Evolutionary conservation across 768 basidiomycete species (phyloP).

Genomic region (Gloeostereum incarnatum): DNA sequence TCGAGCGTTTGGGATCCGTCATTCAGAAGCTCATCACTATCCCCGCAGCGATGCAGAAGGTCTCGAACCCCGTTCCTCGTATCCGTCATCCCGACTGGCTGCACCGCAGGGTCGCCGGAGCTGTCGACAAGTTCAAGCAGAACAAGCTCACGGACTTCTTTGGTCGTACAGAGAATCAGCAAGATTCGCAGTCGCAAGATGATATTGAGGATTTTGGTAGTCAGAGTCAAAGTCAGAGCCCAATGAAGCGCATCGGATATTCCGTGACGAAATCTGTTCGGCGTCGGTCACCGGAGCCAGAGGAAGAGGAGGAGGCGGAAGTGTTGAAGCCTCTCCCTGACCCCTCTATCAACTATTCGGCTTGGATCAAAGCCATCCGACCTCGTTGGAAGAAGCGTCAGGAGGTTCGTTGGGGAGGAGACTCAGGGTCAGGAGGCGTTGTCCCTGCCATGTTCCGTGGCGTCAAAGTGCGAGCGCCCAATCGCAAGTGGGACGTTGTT

Average conservation of each 20-base stretch:
- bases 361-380: slow-evolving; percentile 71
- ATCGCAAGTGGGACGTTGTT: slow-evolving; percentile 83
- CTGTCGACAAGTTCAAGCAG: slow-evolving; percentile 95
- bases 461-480: slow-evolving; percentile 39
- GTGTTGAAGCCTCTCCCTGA: slow-evolving; percentile 43
- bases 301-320: slow-evolving; percentile 25
- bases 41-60: slow-evolving; percentile 96
- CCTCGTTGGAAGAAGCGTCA: slow-evolving; percentile 65
- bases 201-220: slow-evolving; percentile 62
- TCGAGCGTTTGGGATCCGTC: slow-evolving; percentile 93
- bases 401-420: slow-evolving; percentile 33
- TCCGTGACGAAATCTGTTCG: slow-evolving; percentile 41
- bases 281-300: slow-evolving; percentile 31
- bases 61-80: slow-evolving; percentile 92
- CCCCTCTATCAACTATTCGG: slow-evolving; percentile 54
- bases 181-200: slow-evolving; percentile 6
- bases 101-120: slow-evolving; percentile 78
- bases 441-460: slow-evolving; percentile 72
- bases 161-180: slow-evolving; percentile 26
- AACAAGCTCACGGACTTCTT: slow-evolving; percentile 98
- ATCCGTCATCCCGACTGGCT: slow-evolving; percentile 98
- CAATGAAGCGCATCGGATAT: slow-evolving; percentile 42
- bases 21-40: slow-evolving; percentile 99
- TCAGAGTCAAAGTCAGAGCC: slow-evolving; percentile 5
- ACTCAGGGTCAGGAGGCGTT: slow-evolving; percentile 22